A percentile compares a stretch with the other conserved stretches of the same genome.
These are phyloP conservation scores for Glycine soja DNA, from an alignment of 306 rosid species.

Conservation along the genomic window DNA sequence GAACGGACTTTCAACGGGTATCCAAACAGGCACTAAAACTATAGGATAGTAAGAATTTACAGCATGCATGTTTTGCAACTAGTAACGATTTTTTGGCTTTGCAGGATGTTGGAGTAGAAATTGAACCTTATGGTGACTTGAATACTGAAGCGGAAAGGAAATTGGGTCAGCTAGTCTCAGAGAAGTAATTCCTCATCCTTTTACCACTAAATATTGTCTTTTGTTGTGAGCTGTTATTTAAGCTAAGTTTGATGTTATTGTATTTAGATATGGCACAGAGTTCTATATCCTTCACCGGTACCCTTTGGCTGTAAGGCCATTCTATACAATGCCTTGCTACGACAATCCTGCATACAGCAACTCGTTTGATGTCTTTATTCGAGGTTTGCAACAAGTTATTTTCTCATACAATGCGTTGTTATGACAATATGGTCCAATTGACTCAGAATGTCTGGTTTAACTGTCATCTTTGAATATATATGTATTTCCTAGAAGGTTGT, in stretches of 20 bases:
- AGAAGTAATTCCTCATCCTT: constrained; percentile 63
- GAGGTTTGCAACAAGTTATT: constrained; percentile 63
- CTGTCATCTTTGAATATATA: no score
- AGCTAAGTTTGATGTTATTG: constrained; percentile 10
- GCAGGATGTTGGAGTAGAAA: constrained; percentile 83
- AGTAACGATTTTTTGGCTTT: constrained; percentile 39
- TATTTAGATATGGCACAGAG: constrained; percentile 83
- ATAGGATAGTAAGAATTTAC: no score
- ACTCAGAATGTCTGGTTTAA: no score
- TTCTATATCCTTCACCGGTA: constrained; percentile 91
- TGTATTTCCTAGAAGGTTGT: neutral
- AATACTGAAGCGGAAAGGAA: constrained; percentile 90
- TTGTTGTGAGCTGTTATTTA: constrained; percentile 13
- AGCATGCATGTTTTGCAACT: constrained; percentile 17
- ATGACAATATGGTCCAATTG: no score
- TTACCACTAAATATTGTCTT: neutral
- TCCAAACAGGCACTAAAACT: no score
- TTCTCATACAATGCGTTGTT: constrained; percentile 11
- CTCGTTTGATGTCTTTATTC: constrained; percentile 94
- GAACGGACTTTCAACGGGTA: no score
- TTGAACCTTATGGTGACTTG: constrained; percentile 91
- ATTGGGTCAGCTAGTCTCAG: constrained; percentile 82
- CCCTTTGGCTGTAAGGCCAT: constrained; percentile 90
- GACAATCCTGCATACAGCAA: constrained; percentile 81
- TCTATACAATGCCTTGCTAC: constrained; percentile 94